Base-by-base conservation (phyloP, 1,284 basidiomycete genomes). In the Cutaneotrichosporon cutaneum region DNA sequence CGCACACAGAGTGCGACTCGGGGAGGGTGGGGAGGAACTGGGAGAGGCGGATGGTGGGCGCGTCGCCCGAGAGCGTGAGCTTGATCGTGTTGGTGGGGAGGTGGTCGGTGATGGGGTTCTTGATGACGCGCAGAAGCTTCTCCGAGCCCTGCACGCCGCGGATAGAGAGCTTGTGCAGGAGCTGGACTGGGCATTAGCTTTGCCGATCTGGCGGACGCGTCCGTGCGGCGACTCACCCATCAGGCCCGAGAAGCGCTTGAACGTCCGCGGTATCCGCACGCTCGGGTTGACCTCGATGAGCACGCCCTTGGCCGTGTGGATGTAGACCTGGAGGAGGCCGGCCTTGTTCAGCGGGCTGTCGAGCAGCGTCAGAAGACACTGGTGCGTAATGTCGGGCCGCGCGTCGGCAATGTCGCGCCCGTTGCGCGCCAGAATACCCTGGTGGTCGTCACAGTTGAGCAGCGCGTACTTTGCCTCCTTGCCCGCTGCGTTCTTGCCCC, bases 271-370 rank as follows among this genome's bases (percentile, higher is more conserved):
- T 73, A 99, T 99, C 65, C 95, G 86, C 30, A 99, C 94, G 79
- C 92, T 90, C 7, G 95, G 95, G 79, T 99, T 98, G 69, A 99
- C 93, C 81, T 99, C 96, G 78, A 99, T 99, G 54, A 99, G 85
- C 21, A 96, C 92, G 53, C 94, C 94, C 73, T 90, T 92, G 27
- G 93, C 90, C 8, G 95, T 99, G 82, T 98, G 95, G 66, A 99
- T 97, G 82, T 96, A 99, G 32, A 99, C 94, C 80, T 99, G 95
- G 9, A 99, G 85, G 35, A 93, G 81, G 13, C 95, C 95, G 4
- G 95, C 92, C 82, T 98, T 98, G 85, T 99, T 99, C 59, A 99
- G 83, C 0, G 95, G 95, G 45, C 95, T 98, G 81, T 99, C 96
- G 63, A 99, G 87, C 11, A 99, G 84, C 0, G 95, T 99, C 65